These are phyloP conservation scores for Aureobasidium zeae DNA, from an alignment of 2,329 filamentous ascomycete genomes.

Conservation along the genomic window DNA sequence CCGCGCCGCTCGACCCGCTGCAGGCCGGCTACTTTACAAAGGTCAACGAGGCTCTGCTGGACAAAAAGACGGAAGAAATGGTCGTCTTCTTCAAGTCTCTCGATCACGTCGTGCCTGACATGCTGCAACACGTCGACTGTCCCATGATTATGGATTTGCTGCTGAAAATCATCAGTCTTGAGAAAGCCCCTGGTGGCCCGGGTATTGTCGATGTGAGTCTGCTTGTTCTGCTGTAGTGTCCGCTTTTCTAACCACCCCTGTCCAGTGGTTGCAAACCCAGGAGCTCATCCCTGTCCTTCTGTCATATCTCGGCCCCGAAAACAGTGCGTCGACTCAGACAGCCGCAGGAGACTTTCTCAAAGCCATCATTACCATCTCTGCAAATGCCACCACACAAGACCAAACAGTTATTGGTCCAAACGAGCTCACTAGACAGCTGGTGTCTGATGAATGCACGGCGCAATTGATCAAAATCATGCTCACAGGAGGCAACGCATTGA, in stretches of 20 bases:
- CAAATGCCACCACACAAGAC: slow-evolving; percentile 95
- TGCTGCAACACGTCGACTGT: slow-evolving; percentile 90
- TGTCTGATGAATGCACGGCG: slow-evolving; percentile 75
- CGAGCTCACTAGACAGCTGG: slow-evolving; percentile 87
- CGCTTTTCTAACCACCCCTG: not conserved
- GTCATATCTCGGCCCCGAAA: slow-evolving; percentile 74
- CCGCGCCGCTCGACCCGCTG: slow-evolving; percentile 79
- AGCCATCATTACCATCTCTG: slow-evolving; percentile 96
- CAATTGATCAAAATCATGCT: slow-evolving; percentile 88
- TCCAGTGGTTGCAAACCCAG: slow-evolving; percentile 82
- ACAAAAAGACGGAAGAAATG: slow-evolving; percentile 98
- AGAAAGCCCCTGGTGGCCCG: slow-evolving; percentile 82
- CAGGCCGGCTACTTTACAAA: slow-evolving; percentile 98
- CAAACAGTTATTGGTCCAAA: slow-evolving; percentile 98
- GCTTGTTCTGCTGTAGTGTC: not conserved
- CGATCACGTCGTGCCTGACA: slow-evolving; percentile 69
- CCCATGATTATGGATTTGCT: slow-evolving; percentile 98
- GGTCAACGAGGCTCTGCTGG: slow-evolving; percentile 93
- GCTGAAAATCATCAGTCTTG: slow-evolving; percentile 91
- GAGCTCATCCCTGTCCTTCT: slow-evolving; percentile 79
- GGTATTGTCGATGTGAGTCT: slow-evolving; percentile 79
- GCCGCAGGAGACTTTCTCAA: slow-evolving; percentile 97
- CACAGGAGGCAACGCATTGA: slow-evolving; percentile 82
- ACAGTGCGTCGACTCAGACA: slow-evolving; percentile 85
- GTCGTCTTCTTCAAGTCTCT: slow-evolving; percentile 77